Evolutionary conservation across 2,329 filamentous ascomycete species (phyloP), one percentile per base, ranked within the genome.

Genomic region (Epichloe brachyelytri): DNA sequence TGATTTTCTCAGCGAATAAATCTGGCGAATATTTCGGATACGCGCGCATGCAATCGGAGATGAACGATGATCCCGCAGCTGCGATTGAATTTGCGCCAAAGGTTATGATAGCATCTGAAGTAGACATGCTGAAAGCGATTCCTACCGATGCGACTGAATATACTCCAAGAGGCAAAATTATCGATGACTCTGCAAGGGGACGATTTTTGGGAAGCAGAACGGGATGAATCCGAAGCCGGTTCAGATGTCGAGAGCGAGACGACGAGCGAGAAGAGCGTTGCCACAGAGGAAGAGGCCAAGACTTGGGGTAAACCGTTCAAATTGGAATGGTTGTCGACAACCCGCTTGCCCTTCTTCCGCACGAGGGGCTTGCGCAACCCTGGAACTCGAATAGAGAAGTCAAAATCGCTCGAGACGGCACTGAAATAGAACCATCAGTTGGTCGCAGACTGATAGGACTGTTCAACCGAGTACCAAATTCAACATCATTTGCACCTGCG

Each of bases 11-110:
- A 1, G 91, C 91, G 12, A 97, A 97, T 67, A 96, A 96, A 62
- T 96, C 91, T 0, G 91, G 91, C 12, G 91, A 96, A 66, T 97
- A 96, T 63, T 96, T 93, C 68, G 91, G 91, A 19, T 96, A 95
- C 62, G 91, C 90, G 19, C 82, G 86, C 38, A 97, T 97, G 91
- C 72, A 76, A 10, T 95, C 91, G 20, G 73, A 82, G 4, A 95
- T 96, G 60, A 83, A 85, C 58, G 79, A 90, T 50, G 86, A 95
- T 57, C 81, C 84, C 11, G 75, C 76, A 0, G 79, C 83, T 1
- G 79, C 82, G 0, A 80, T 86, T 46, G 76, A 85, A 61, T 84
- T 88, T 65, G 80, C 81, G 4, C 81, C 82, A 1, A 80, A 81
- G 57, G 72, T 76, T 7, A 82, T 85, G 53, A 68, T 75, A 12